Evolutionary conservation across 495 filamentous ascomycete species (phyloP).

Genomic region (Penicillium tannophilum): DNA sequence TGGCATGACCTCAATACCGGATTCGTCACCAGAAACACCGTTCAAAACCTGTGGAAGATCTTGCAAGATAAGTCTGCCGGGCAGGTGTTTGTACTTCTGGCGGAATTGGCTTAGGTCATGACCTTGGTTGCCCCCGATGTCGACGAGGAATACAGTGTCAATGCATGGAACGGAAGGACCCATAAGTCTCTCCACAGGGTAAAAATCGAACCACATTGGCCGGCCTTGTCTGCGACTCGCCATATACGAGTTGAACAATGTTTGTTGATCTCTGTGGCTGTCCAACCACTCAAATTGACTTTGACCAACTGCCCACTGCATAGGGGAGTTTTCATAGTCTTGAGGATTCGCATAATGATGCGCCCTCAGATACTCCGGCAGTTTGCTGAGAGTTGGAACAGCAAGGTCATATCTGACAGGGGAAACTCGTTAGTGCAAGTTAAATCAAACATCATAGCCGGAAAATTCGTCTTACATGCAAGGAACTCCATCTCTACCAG

Average conservation of each 20-base stretch:
- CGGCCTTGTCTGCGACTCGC: slow-evolving; percentile 38
- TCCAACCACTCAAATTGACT: slow-evolving; percentile 48
- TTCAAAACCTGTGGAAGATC: slow-evolving; percentile 38
- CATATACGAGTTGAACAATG: slow-evolving; percentile 46
- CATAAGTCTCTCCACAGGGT: slow-evolving; percentile 32
- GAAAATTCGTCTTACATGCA: slow-evolving; percentile 40
- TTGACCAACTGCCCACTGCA: slow-evolving; percentile 44
- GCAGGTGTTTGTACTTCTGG: slow-evolving; percentile 21
- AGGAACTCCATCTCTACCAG: slow-evolving; percentile 39
- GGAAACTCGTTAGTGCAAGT: slow-evolving; percentile 5
- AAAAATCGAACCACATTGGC: slow-evolving; percentile 41
- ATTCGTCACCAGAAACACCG: slow-evolving; percentile 4
- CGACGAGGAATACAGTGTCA: slow-evolving; percentile 41
- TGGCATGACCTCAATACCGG: slow-evolving; percentile 35
- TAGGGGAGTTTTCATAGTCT: slow-evolving; percentile 38
- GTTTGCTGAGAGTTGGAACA: slow-evolving; percentile 35
- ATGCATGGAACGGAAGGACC: slow-evolving; percentile 20
- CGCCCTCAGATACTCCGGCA: slow-evolving; percentile 36
- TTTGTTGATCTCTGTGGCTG: slow-evolving; percentile 31
- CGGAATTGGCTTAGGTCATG: slow-evolving; percentile 39
- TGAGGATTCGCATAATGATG: slow-evolving; percentile 35
- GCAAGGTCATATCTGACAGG: slow-evolving; percentile 37
- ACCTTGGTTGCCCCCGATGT: slow-evolving; percentile 45
- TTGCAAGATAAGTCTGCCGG: slow-evolving; percentile 32
- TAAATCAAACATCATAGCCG: neutral